Base-by-base conservation (phyloP, 768 basidiomycete species). In the Mycena crocata region DNA sequence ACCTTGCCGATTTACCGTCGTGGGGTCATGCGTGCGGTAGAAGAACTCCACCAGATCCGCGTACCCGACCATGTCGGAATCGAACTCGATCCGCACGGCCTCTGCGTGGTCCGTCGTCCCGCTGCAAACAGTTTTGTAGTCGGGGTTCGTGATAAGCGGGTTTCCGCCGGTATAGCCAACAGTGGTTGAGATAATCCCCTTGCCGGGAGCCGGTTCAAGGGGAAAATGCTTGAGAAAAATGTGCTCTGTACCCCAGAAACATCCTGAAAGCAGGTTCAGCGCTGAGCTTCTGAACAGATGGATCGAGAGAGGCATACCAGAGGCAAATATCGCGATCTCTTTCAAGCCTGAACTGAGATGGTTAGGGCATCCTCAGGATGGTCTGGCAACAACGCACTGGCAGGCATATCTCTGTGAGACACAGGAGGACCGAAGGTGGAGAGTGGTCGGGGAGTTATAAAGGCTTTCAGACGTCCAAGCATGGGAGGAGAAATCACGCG, bases 21-120 rank as follows among this genome's bases (percentile, higher is more conserved):
- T 92, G 0, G 92, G 90, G 66, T 93, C 92, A 69, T 93, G 92
- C 7, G 89, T 89, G 57, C 93, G 83, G 74, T 90, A 93, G 77
- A 93, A 92, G 81, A 91, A 92, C 76, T 93, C 90, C 21, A 92
- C 90, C 28, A 93, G 85, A 73, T 93, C 90, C 15, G 81, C 90
- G 68, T 93, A 94, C n/a, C 81, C 83, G 35, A 93, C 85, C 54
- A 86, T 75, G 7, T 76, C 77, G 0, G 88, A 87, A 73, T 92
- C 90, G 62, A 90, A 93, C 74, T 89, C 87, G 67, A 94, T 85
- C 73, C 83, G 82, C 66, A 90, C 73, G 7, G 90, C 89, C 75
- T 94, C 93, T 2, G 93, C 93, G 68, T 93, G 91, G 28, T 85
- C 81, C 3, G 93, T 93, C 35, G 74, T 60, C 8, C 92, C 93